These are phyloP conservation scores for Lactarius psammicola DNA, from an alignment of 768 basidiomycete species.

Conservation along the genomic window DNA sequence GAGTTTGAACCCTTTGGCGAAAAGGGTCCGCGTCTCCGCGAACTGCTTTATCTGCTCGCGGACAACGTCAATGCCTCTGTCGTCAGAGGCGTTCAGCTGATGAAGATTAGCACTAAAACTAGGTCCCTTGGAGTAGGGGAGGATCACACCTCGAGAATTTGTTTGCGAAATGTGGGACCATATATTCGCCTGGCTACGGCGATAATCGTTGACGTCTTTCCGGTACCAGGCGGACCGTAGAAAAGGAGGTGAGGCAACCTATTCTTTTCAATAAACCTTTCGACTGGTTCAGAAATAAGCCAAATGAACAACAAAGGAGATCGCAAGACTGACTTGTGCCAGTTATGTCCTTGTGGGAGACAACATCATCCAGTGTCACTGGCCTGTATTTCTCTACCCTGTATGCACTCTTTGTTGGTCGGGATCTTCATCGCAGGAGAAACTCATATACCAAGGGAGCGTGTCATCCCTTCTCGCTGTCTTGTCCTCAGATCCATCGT, in stretches of 20 bases:
- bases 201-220: constrained; percentile 96
- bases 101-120: constrained; percentile 11
- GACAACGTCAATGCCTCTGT: constrained; percentile 97
- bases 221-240: constrained; percentile 97
- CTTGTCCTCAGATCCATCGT: constrained; percentile 32
- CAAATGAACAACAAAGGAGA: background rate
- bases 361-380: constrained; percentile 86
- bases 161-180: constrained; percentile 79
- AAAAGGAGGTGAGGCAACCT: constrained; percentile 92
- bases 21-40: constrained; percentile 90
- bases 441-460: constrained; percentile 72
- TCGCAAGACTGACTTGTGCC: constrained; percentile 68
- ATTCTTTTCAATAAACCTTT: constrained; percentile 94
- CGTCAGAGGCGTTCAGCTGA: constrained; percentile 96
- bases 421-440: constrained; percentile 7
- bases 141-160: constrained; percentile 81
- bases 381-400: constrained; percentile 99
- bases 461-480: constrained; percentile 52
- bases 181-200: constrained; percentile 96
- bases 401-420: constrained; percentile 16
- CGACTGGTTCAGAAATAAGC: constrained; percentile 53
- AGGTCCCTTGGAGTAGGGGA: background rate
- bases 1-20: constrained; percentile 92
- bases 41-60: constrained; percentile 99
- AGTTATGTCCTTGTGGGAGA: constrained; percentile 95